Percentiles rank a stretch among this genome's conserved stretches.
Conservation (phyloP, 208 protist species). For the Entamoeba dispar region DNA sequence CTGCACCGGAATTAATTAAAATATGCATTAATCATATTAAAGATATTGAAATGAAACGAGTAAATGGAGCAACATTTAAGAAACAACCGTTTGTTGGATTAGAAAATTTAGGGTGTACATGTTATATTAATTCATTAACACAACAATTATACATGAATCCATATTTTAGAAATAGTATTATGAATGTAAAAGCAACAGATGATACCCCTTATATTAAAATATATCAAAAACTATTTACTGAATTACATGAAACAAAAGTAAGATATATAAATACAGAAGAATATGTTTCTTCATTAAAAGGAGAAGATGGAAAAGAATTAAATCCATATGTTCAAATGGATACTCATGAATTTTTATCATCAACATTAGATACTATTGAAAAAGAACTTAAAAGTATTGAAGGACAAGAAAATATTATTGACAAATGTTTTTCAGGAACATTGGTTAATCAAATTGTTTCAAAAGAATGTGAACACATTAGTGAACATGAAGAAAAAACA, state of each 20-base stretch:
- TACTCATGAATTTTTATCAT: background rate
- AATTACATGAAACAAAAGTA: background rate
- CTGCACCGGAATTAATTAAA: background rate
- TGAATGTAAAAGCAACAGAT: background rate
- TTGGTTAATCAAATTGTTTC: background rate
- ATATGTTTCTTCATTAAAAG: background rate
- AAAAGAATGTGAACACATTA: background rate
- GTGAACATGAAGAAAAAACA: background rate
- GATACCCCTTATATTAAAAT: background rate
- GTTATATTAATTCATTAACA: background rate
- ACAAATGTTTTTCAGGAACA: background rate
- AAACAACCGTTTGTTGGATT: background rate
- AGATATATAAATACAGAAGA: background rate
- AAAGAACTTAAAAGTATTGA: background rate
- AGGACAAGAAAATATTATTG: background rate
- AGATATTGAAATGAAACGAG: background rate
- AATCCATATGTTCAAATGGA: background rate
- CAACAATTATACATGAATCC: constrained; percentile 2
- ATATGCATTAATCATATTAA: background rate
- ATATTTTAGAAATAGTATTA: background rate
- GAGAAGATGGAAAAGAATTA: background rate
- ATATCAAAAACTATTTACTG: background rate
- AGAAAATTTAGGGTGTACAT: background rate
- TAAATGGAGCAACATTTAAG: background rate
- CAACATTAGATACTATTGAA: background rate